Conservation (phyloP, 208 protist species). For the Leishmania lainsoni region DNA sequence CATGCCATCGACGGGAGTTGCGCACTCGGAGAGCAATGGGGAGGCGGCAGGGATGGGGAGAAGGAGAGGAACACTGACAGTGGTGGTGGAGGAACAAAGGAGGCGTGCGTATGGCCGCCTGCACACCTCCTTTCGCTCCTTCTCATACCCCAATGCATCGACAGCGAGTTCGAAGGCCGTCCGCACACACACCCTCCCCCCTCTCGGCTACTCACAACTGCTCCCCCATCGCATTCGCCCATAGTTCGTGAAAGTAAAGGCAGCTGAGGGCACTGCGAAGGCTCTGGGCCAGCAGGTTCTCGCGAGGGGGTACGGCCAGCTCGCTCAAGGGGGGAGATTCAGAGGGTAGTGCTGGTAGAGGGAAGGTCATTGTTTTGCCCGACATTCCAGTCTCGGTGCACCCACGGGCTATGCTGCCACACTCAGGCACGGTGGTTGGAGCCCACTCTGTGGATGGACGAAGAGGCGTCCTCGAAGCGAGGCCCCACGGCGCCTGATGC, state of each 20-base stretch:
- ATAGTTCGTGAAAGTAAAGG: conserved; percentile 27
- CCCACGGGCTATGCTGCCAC: background rate
- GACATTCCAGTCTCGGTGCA: background rate
- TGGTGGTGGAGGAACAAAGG: background rate
- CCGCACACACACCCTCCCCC: background rate
- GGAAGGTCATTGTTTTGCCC: background rate
- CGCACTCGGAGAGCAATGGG: background rate
- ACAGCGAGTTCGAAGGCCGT: background rate
- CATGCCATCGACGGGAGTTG: background rate
- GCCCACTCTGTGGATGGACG: background rate
- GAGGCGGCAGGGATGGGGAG: background rate
- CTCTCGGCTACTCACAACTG: background rate
- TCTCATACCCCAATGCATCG: background rate
- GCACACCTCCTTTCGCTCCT: background rate
- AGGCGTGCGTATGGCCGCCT: background rate
- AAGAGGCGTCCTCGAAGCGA: background rate
- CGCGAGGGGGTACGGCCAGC: background rate
- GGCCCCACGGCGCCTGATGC: background rate
- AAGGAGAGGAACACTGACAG: background rate
- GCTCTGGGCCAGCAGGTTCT: conserved; percentile 7
- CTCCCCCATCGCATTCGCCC: background rate
- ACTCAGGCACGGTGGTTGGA: background rate
- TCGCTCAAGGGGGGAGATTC: background rate
- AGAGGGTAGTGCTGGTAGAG: background rate
- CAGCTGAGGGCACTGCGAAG: conserved; percentile 20